Evolutionary conservation across 148 eudicot genomes (phyloP), one percentile per base, ranked within the genome.

Genomic region (Rheum nobile): DNA sequence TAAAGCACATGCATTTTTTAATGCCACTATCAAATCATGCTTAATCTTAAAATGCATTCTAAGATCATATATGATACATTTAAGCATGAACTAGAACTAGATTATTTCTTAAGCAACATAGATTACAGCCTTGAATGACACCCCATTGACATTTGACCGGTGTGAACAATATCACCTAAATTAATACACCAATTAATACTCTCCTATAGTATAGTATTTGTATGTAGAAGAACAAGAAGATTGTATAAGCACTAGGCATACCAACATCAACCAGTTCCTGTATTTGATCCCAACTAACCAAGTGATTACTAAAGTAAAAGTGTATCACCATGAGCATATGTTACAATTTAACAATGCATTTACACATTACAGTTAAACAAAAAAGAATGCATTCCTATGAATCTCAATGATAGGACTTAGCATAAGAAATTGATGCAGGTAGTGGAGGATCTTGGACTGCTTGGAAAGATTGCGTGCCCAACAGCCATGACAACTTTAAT

Each of bases 391-490:
- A 35, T 35, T 67, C 2, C n/a, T 32, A n/a, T n/a, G 21, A 67
- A 67, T 34, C 1, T 11, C 16, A 16, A 67, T 41, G 8, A 19
- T 47, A 31, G 6, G 2, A 28, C 26, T 19, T 31, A 19, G 3
- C 47, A 67, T 41, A 16, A 9, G 1, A 5, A 57, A 71, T 65
- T 76, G 75, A 35, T 82, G 83, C 87, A 94, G 98, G 82, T 79
- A 24, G 28, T 37, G 41, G 88, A 89, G 81, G 98, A 94, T 78
- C 26, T 94, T 0, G 74, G 55, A 69, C 78, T 83, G 37, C 85
- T 91, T 0, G 82, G 85, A 47, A 84, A 87, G 75, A 80, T 81
- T 16, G 86, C 91, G 43, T 80, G 83, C 38, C 98, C 98, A 8
- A 74, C 83, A 47, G 78, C 86, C 47, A 74, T 84, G 34, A 94